Base-by-base conservation (phyloP, 2,329 filamentous ascomycete species). In the Phaeoacremonium minimum region DNA sequence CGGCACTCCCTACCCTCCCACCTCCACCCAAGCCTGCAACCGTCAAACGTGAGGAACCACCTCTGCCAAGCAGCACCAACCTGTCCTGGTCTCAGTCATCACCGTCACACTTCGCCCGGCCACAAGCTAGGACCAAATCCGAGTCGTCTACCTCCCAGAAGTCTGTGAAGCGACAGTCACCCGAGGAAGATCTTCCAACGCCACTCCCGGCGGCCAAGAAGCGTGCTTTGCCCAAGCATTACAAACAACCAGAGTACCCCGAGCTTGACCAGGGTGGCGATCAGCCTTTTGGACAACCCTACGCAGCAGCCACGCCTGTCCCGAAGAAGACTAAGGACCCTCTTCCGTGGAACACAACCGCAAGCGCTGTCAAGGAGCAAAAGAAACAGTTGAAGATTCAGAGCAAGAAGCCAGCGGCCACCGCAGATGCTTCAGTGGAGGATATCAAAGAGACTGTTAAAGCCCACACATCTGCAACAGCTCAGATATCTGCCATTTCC, bases 51-150 rank as follows among this genome's bases (percentile, higher is more conserved):
- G 47, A 42, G 28, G 45, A 54, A 35, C 49, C 52, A 8, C 49
- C 55, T 8, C 50, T 51, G 18, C 49, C 56, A 9, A 49, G 48
- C 37, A 26, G 55, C 36, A 63, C 52, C 38, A 46, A 50, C 22
- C 43, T 87, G 15, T 77, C 84, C 1, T 94, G 87, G 88, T 87
- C 87, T 14, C 79, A 79, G 4, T 84, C 80, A 4, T 78, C 80
- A 0, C 56, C 60, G 8, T 69, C 68, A 2, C 73, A 77, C 41
- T 56, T 61, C 35, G 45, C 55, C 3, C 64, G 63, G n/a, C 66
- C 68, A 1, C 38, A 44, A 18, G 12, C 42, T 45, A 3, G 44
- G 45, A 11, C 44, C 19, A n/a, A 28, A 31, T 15, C 19, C 17
- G 18, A 35, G 28, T 36, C 42, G 15, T 38, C 43, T 9, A 18